A percentile compares a stretch with the other conserved stretches of the same genome.
phyloP scores from a whole-genome alignment of 169 alveolate species.

The Eimeria tenella region DNA sequence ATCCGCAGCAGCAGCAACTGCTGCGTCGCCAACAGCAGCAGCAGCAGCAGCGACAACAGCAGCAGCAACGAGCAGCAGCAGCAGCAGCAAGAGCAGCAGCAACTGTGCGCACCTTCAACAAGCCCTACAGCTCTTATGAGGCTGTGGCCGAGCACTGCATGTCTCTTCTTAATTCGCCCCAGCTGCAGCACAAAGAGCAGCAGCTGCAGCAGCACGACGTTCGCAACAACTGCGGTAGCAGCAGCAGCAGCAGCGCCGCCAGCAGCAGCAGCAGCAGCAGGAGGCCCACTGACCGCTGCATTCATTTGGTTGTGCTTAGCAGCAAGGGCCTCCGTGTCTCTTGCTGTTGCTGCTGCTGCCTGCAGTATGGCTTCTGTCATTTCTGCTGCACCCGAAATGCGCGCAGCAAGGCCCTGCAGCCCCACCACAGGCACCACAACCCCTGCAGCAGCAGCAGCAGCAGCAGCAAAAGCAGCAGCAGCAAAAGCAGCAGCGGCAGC shows the following conservation, averaged over 20 bases:
- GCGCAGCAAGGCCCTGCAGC: background rate
- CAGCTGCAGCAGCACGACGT: background rate
- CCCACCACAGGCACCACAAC: background rate
- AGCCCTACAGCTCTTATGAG: conserved; percentile 11
- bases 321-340: background rate
- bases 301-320: background rate
- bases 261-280: background rate
- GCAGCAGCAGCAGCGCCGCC: background rate
- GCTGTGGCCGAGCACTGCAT: conserved; percentile 15
- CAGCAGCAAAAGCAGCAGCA: background rate
- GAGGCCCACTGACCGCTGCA: background rate
- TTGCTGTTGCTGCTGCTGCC: background rate
- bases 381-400: background rate
- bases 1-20: background rate
- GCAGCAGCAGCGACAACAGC: background rate
- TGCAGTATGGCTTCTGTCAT: background rate
- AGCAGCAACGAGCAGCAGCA: conserved; percentile 32
- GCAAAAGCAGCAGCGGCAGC: background rate
- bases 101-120: conserved; percentile 4
- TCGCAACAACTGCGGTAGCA: background rate
- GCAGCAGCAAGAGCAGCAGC: conserved; percentile 53
- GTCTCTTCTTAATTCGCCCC: conserved; percentile 17
- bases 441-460: conserved; percentile 5
- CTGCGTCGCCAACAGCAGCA: conserved; percentile 25
- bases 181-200: background rate